A percentile compares a stretch with the other conserved stretches of the same genome.
These are phyloP conservation scores for Cercospora zeina DNA, from an alignment of 2,329 filamentous ascomycete species.

Conservation along the genomic window DNA sequence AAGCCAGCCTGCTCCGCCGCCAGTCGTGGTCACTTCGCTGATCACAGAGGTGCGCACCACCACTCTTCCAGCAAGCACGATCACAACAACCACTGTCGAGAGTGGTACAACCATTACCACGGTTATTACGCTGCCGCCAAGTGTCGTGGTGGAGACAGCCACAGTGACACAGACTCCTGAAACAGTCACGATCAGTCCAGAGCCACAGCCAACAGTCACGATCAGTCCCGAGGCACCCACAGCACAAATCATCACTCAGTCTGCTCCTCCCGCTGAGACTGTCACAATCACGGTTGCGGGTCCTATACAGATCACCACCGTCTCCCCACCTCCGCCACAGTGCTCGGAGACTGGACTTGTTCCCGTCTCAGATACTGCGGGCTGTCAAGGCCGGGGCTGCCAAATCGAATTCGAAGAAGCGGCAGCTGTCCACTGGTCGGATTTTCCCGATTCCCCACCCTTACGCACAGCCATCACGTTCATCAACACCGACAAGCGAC, in stretches of 20 bases:
- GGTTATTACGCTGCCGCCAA: background rate
- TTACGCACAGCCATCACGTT: constrained; percentile 27
- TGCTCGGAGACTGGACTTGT: constrained; percentile 12
- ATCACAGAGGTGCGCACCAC: background rate
- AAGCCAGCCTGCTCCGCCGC: background rate
- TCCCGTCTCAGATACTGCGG: constrained; percentile 11
- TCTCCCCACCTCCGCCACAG: background rate
- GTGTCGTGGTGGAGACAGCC: background rate
- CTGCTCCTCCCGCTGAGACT: background rate
- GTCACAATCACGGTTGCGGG: background rate
- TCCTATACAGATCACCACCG: background rate
- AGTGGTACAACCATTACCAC: background rate
- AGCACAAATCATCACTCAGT: background rate
- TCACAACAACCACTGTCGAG: constrained; percentile 1
- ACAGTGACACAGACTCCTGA: background rate
- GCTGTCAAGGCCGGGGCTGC: constrained; percentile 25
- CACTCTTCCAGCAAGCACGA: background rate
- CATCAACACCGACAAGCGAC: constrained; percentile 20
- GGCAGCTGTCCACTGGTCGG: constrained; percentile 27
- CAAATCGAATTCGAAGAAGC: constrained; percentile 27
- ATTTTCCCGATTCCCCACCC: constrained; percentile 13
- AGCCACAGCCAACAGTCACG: background rate
- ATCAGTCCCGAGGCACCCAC: background rate
- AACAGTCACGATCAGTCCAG: background rate
- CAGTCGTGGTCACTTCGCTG: background rate